Conservation (phyloP, 331 rosid species). For the Quercus lobata region DNA sequence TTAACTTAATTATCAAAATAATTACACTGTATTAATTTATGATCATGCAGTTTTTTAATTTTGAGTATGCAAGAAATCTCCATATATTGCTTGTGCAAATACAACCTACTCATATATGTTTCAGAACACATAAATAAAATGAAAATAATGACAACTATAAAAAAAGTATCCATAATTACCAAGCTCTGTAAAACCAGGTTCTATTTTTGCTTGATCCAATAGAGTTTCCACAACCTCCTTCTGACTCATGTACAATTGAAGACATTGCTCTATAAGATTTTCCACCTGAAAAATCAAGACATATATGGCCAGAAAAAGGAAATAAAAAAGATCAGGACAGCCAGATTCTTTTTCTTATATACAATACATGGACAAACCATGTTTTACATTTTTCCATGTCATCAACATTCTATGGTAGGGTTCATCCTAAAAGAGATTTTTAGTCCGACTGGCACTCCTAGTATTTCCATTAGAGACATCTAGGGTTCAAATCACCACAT, state of each 20-base stretch:
- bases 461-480: too few relatives aligned
- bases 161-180: conserved; percentile 39
- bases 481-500: too few relatives aligned
- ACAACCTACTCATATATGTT: neutral
- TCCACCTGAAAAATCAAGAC: conserved; percentile 43
- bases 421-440: too few relatives aligned
- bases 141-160: neutral
- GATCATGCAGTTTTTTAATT: too few relatives aligned
- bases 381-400: too few relatives aligned
- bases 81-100: neutral
- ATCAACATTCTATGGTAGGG: too few relatives aligned
- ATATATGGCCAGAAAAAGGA: neutral
- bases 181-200: conserved; percentile 85
- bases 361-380: too few relatives aligned
- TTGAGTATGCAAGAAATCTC: too few relatives aligned
- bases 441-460: too few relatives aligned
- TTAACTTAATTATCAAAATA: too few relatives aligned
- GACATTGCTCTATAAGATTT: conserved; percentile 86
- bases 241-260: conserved; percentile 83
- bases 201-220: conserved; percentile 68
- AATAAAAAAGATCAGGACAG: neutral
- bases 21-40: too few relatives aligned
- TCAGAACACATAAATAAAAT: neutral
- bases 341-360: neutral
- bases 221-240: conserved; percentile 75